phyloP scores from a whole-genome alignment of 2,329 filamentous ascomycete species.

The Microcyclospora pomicola region DNA sequence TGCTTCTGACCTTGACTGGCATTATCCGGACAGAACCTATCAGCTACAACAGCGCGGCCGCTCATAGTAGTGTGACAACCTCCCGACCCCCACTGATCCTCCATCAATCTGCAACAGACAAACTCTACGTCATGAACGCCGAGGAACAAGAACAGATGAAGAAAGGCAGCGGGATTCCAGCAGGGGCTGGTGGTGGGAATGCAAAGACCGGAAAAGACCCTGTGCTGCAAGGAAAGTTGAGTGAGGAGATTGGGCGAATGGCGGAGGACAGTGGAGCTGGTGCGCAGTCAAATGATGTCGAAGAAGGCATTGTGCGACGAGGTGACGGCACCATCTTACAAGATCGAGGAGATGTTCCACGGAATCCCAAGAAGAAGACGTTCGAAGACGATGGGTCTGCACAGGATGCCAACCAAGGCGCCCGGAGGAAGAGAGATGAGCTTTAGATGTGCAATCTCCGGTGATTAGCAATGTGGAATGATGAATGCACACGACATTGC shows the following conservation, averaged over 20 bases:
- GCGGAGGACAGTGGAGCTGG: constrained; percentile 21
- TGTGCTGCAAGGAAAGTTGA: constrained; percentile 18
- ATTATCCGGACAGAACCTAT: constrained; percentile 22
- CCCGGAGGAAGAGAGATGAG: constrained; percentile 20
- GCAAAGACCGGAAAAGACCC: constrained; percentile 22
- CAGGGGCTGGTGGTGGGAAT: constrained; percentile 39
- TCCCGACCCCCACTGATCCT: constrained; percentile 27
- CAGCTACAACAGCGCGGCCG: background rate
- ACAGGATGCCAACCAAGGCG: too few species aligned
- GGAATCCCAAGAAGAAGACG: constrained; percentile 49
- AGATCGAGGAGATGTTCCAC: constrained; percentile 22
- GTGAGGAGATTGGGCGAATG: constrained; percentile 31
- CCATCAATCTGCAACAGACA: constrained; percentile 30
- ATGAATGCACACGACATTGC: too few species aligned
- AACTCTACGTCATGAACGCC: constrained; percentile 16
- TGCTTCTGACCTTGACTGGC: constrained; percentile 42
- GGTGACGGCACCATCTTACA: constrained; percentile 35
- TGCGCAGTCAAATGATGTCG: constrained; percentile 1
- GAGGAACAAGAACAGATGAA: constrained; percentile 9
- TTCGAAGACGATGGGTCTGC: constrained; percentile 37
- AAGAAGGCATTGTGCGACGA: constrained; percentile 16
- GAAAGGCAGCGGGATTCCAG: constrained; percentile 23
- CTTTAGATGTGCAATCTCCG: constrained; percentile 7
- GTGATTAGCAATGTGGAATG: too few species aligned
- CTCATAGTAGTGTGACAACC: constrained; percentile 10